These are phyloP conservation scores for Hemisphaericaspora lyxosophila DNA, from an alignment of 1,139 yeast species.

Conservation along the genomic window DNA sequence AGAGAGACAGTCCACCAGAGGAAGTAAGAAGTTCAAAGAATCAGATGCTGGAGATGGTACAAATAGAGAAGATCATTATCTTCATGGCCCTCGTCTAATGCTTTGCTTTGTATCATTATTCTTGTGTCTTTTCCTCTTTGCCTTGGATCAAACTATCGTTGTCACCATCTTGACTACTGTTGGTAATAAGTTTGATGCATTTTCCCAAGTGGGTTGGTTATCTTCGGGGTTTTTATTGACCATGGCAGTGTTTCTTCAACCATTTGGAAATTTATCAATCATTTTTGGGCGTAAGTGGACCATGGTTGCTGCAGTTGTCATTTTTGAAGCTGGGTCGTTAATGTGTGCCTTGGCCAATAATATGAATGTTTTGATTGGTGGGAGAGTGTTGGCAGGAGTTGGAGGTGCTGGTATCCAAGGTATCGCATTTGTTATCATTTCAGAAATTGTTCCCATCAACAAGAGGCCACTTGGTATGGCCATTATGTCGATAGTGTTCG, in stretches of 20 bases:
- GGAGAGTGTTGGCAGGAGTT: conserved; percentile 35
- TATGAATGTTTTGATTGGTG: conserved; percentile 40
- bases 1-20: conserved; percentile 1
- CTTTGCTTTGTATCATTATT: conserved; percentile 29
- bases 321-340: conserved; percentile 40
- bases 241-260: conserved; percentile 35
- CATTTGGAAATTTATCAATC: conserved; percentile 44
- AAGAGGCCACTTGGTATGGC: conserved; percentile 35
- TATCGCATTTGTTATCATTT: conserved; percentile 25
- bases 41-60: conserved; percentile 50
- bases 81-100: conserved; percentile 28
- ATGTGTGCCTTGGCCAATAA: conserved; percentile 36
- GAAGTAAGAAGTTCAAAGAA: conserved; percentile 26
- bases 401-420: conserved; percentile 36
- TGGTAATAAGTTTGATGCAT: conserved; percentile 41
- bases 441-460: conserved; percentile 32
- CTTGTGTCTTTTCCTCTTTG: conserved; percentile 35
- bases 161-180: conserved; percentile 36
- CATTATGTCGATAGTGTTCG: conserved; percentile 38
- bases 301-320: conserved; percentile 31
- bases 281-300: conserved; percentile 47
- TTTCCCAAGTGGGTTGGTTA: conserved; percentile 60
- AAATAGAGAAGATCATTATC: conserved; percentile 36
- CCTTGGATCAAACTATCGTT: conserved; percentile 44
- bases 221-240: conserved; percentile 57